phyloP scores from a whole-genome alignment of 202 grass and related monocot species.

The Schoenoplectus tabernaemontani region DNA sequence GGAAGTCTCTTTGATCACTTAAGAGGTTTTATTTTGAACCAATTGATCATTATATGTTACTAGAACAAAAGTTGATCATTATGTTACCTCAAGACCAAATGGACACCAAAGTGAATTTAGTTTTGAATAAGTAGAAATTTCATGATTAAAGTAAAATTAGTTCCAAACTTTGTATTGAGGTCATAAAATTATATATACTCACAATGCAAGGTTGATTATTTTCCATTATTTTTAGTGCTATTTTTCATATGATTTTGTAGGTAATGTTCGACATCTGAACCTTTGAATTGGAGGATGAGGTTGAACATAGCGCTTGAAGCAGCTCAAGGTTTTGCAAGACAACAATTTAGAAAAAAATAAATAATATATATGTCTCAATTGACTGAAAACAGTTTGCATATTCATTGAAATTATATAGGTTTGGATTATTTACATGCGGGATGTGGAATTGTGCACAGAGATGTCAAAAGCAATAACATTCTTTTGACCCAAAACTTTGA shows the following conservation, averaged over 20 bases:
- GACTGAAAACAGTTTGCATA: neutral
- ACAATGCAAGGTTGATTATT: neutral
- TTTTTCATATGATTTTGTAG: neutral
- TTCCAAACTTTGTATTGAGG: too few species aligned
- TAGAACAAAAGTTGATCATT: neutral
- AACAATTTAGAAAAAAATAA: neutral
- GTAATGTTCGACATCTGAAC: neutral
- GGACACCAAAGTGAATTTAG: neutral
- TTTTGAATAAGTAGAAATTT: neutral
- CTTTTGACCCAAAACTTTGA: conserved; percentile 28
- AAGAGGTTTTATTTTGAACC: conserved; percentile 19
- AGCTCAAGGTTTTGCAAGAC: conserved; percentile 26
- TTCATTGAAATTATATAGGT: neutral
- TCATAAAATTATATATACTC: too few species aligned
- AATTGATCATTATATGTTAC: neutral
- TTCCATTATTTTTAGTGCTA: neutral
- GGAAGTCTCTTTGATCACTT: conserved; percentile 33
- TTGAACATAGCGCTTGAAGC: conserved; percentile 30
- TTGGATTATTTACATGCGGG: conserved; percentile 38
- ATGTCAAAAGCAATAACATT: conserved; percentile 47
- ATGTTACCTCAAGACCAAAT: too few species aligned
- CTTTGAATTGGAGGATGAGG: conserved; percentile 24
- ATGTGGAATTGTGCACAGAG: conserved; percentile 40
- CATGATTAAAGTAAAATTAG: neutral
- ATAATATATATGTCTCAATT: neutral